Base-by-base conservation (phyloP, 1,284 basidiomycete genomes). In the Amylostereum areolatum region DNA sequence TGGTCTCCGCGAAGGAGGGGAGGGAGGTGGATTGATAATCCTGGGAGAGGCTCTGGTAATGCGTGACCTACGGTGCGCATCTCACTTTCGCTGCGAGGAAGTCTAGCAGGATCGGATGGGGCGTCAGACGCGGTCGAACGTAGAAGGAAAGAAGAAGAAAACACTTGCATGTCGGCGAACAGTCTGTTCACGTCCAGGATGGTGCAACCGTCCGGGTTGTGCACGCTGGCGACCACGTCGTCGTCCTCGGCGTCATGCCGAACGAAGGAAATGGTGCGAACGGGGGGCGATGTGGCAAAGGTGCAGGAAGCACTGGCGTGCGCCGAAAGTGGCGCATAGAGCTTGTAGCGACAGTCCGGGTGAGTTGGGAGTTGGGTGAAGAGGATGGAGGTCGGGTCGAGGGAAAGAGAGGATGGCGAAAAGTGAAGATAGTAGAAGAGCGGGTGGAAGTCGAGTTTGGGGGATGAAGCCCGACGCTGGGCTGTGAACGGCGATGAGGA, bases 391-490 rank as follows among this genome's bases (percentile, higher is more conserved):
- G 55, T 33, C 5, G 61, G 53, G 45, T 63, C 62, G 30, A 60
- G 61, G 44, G 57, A 48, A 7, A 35, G 52, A 0, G 52, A 52
- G 42, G 50, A 49, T 30, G 41, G 56, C 2, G 60, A 55, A 52
- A 64, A 66, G 45, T 66, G 65, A 3, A 66, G 61, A 51, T 66
- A 66, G 51, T 58, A 62, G 52, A 62, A 66, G 2, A 66, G 57
- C 40, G 63, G 63, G 53, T 66, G 65, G 28, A 66, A 59, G 25
- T 53, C 54, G 49, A 66, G 52, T 18, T 50, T 49, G 25, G 46
- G 51, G 37, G 43, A 43, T 11, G 49, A 45, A 45, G 39, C 18
- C 56, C 46, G 42, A 45, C 18, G 18, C 18, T 18, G 18, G 18
- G 18, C 18, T 18, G 18, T 18, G 18, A 18, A 18, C 18, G 18